Evolutionary conservation across 352 stramenopile genomes (phyloP), one percentile per base, ranked within the genome.

Genomic region (Pythium biforme): DNA sequence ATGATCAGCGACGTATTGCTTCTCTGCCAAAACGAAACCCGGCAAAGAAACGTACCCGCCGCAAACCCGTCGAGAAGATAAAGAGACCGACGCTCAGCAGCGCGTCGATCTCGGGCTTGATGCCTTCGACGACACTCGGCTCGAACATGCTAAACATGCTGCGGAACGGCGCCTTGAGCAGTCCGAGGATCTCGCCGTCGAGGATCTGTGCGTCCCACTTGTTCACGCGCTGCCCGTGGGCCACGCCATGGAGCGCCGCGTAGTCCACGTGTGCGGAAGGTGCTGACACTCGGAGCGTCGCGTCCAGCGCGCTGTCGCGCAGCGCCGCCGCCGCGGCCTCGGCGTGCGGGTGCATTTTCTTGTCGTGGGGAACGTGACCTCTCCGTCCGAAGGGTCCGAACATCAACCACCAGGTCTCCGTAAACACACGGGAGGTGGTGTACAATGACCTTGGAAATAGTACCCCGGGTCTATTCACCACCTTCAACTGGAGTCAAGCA

Each of bases 191-290:
- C 67, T 94, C 85, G 33, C 70, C 73, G 58, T 94, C 83, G n/a
- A 94, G 68, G 59, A 92, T 90, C 45, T 79, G 63, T 37, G 85
- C 78, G 71, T 94, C 83, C 83, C 81, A 92, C 47, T 91, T 94
- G 73, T 92, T 94, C 64, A 94, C 83, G 20, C 83, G 81, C 55
- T 89, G 70, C 26, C 75, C 75, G 17, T 66, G 74, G 17, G 58
- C 73, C 15, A 78, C 74, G 33, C 75, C 72, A 6, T 71, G 69
- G n/a, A 89, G 70, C 15, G 64, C 64, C 9, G 59, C 52, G 52
- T 90, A 92, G 17, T 70, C 59, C 2, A 92, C 66, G 14, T 73
- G 72, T 1, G 70, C 47, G 3, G 39, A 31, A 19, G 43, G 37
- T 14, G 37, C 37, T 19, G 50, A 1, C 17, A 43, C 9, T 1